These are phyloP conservation scores for Tetracladium maxilliforme DNA, from an alignment of 2,329 filamentous ascomycete species.

Conservation along the genomic window DNA sequence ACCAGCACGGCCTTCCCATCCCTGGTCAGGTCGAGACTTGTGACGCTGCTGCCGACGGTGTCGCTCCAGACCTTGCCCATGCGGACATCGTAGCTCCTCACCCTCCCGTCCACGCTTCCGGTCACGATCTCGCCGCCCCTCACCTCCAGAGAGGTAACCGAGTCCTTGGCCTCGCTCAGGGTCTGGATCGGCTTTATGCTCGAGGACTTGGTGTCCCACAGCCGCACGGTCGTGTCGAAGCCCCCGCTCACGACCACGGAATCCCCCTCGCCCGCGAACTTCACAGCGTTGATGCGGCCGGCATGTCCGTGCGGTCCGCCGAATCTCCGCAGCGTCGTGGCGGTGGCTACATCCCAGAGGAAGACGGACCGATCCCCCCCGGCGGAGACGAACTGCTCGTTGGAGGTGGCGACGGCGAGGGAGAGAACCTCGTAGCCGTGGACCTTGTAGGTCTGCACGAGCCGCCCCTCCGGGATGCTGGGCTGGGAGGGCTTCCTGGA, in stretches of 20 bases:
- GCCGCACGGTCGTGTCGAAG: constrained; percentile 59
- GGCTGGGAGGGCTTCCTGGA: constrained; percentile 19
- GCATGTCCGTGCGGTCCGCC: constrained; percentile 28
- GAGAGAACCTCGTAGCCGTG: constrained; percentile 90
- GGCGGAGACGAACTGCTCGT: constrained; percentile 71
- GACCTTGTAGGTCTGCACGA: constrained; percentile 78
- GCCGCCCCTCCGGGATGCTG: too few species aligned
- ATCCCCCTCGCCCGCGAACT: constrained; percentile 65
- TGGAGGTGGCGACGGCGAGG: constrained; percentile 59
- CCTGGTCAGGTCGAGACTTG: constrained; percentile 54
- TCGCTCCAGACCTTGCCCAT: constrained; percentile 59
- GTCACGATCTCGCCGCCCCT: constrained; percentile 39
- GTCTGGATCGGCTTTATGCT: constrained; percentile 53
- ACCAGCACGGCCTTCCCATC: constrained; percentile 65
- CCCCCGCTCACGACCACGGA: constrained; percentile 57
- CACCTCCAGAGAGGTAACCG: constrained; percentile 25
- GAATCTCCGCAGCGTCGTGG: constrained; percentile 64
- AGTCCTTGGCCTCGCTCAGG: constrained; percentile 58
- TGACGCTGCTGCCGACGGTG: constrained; percentile 58
- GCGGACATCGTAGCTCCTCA: constrained; percentile 70
- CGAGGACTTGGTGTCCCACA: constrained; percentile 55
- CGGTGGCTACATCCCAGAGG: constrained; percentile 83
- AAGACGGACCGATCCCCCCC: constrained; percentile 88
- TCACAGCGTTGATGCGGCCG: constrained; percentile 58
- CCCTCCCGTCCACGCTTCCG: constrained; percentile 73